Percentiles rank a stretch among this genome's conserved stretches.
phyloP scores from a whole-genome alignment of 192 early-diverging fungal species.

The Podila minutissima region DNA sequence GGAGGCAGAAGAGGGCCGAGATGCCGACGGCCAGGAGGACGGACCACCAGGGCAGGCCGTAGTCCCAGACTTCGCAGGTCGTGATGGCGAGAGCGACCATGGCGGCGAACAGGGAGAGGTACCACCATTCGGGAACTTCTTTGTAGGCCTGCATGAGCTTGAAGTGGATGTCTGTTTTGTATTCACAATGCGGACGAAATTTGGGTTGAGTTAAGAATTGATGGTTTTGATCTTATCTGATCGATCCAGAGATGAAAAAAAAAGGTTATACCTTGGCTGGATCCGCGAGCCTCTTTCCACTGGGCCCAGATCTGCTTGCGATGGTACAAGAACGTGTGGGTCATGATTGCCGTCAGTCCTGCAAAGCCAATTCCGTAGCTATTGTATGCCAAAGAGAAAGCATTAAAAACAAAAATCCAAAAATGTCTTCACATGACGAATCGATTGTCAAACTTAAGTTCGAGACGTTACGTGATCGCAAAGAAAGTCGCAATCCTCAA shows the following conservation, averaged over 20 bases:
- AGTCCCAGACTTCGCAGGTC: slow-evolving; percentile 44
- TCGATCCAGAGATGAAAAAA: neutral
- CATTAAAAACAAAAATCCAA: neutral
- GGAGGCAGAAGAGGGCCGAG: slow-evolving; percentile 58
- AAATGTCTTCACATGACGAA: neutral
- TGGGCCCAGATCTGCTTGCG: slow-evolving; percentile 64
- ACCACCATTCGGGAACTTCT: slow-evolving; percentile 70
- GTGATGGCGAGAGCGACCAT: slow-evolving; percentile 52
- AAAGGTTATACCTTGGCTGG: slow-evolving; percentile 6
- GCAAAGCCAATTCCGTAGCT: slow-evolving; percentile 66
- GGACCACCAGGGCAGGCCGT: slow-evolving; percentile 64
- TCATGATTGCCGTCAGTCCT: slow-evolving; percentile 65
- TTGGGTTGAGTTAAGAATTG: neutral
- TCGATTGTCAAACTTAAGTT: neutral
- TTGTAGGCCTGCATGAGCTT: slow-evolving; percentile 59
- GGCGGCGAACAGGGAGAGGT: slow-evolving; percentile 50
- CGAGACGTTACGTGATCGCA: slow-evolving; percentile 46
- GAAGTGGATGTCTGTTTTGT: slow-evolving; percentile 58
- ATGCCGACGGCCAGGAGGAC: slow-evolving; percentile 57
- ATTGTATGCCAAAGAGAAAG: neutral
- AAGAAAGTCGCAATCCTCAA: slow-evolving; percentile 60
- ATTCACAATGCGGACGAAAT: neutral
- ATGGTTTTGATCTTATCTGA: neutral
- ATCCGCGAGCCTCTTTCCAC: slow-evolving; percentile 48
- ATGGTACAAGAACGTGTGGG: slow-evolving; percentile 70